Percentiles rank a stretch among this genome's conserved stretches.
Conservation (phyloP, 2,329 filamentous ascomycete genomes). For the Aspergillus terreus region DNA sequence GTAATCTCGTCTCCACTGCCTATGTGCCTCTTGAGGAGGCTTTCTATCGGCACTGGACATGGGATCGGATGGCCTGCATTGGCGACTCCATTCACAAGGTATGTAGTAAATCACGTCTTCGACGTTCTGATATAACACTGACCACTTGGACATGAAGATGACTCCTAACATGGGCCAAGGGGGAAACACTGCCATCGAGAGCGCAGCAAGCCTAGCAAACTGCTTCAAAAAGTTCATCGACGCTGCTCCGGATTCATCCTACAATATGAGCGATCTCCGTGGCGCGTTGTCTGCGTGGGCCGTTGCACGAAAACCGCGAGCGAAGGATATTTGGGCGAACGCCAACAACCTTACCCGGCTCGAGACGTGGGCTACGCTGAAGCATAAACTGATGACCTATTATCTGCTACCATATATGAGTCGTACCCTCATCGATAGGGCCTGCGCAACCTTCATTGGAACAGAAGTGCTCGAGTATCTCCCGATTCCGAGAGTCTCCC, state of each 20-base stretch:
- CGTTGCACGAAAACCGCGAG: neutral
- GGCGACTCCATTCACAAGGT: conserved; percentile 22
- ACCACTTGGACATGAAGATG: conserved; percentile 14
- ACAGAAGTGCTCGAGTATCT: neutral
- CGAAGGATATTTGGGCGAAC: neutral
- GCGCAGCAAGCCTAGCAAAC: conserved; percentile 31
- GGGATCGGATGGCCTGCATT: conserved; percentile 14
- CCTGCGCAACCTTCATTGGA: neutral
- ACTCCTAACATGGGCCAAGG: conserved; percentile 34
- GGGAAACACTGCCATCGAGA: conserved; percentile 37
- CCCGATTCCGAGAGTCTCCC: neutral
- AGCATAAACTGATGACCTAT: neutral
- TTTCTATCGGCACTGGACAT: conserved; percentile 17
- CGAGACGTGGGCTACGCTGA: neutral
- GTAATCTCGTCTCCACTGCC: neutral
- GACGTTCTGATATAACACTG: neutral
- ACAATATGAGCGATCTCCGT: neutral
- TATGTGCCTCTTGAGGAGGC: conserved; percentile 18
- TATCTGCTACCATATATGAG: neutral
- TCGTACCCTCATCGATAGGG: neutral
- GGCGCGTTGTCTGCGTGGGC: neutral
- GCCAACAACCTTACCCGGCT: neutral
- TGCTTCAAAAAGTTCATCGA: conserved; percentile 1
- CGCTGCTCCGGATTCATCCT: neutral
- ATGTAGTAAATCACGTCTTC: neutral